Conservation (phyloP, 495 filamentous ascomycete species). For the Neurospora hispaniola region DNA sequence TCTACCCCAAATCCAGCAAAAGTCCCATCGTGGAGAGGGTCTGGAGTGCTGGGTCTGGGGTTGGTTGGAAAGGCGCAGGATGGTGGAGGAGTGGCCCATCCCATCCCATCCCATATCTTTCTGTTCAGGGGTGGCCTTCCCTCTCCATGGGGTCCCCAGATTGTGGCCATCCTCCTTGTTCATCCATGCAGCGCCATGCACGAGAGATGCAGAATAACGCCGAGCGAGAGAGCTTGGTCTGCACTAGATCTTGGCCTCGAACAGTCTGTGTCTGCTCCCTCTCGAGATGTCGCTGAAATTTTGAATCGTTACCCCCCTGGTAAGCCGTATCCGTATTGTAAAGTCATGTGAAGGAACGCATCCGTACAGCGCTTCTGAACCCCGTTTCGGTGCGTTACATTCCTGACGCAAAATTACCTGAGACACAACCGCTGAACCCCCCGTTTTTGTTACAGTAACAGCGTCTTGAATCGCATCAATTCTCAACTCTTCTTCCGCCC, state of each 20-base stretch:
- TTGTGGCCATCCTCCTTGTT: neutral
- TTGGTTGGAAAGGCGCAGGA: neutral
- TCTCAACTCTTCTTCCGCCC: neutral
- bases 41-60: neutral
- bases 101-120: neutral
- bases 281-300: neutral
- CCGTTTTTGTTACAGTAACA: neutral
- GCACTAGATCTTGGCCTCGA: neutral
- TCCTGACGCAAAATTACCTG: neutral
- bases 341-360: neutral
- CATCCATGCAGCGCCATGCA: neutral
- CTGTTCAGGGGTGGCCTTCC: neutral
- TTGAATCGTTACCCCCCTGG: neutral
- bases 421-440: neutral
- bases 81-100: neutral
- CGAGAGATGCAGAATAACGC: neutral
- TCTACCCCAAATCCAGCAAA: neutral
- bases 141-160: neutral
- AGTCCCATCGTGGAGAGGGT: neutral
- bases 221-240: neutral
- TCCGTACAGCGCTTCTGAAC: neutral
- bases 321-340: neutral
- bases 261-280: neutral
- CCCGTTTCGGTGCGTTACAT: neutral
- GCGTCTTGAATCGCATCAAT: neutral